Evolutionary conservation across 2,329 filamentous ascomycete genomes (phyloP).

Genomic region (Fusarium mundagurra): DNA sequence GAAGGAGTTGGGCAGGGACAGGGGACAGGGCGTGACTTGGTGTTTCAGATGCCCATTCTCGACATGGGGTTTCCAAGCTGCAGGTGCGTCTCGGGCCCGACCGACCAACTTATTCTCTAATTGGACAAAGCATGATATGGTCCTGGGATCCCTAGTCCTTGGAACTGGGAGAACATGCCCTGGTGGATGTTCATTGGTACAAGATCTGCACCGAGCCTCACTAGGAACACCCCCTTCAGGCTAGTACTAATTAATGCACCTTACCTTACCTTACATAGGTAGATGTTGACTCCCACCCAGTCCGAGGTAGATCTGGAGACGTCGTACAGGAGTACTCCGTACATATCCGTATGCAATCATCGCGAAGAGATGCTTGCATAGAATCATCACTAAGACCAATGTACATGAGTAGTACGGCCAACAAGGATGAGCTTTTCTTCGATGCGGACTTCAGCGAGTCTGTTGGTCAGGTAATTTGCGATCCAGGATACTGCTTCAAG

Average conservation of each 20-base stretch:
- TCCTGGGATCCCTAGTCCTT: conserved; percentile 29
- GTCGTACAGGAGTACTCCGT: background rate
- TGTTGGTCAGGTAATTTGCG: background rate
- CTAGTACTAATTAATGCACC: background rate
- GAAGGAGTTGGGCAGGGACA: conserved; percentile 1
- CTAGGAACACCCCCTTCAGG: background rate
- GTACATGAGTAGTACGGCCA: background rate
- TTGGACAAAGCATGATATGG: conserved; percentile 14
- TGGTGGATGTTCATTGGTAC: conserved; percentile 19
- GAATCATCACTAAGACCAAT: background rate
- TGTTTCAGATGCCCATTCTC: conserved; percentile 33
- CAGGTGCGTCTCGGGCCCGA: conserved; percentile 31
- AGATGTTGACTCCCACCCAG: background rate
- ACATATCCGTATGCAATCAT: background rate
- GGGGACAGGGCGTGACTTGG: conserved; percentile 2
- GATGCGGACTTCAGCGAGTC: background rate
- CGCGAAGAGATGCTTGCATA: background rate
- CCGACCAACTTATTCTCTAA: conserved; percentile 1
- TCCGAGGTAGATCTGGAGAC: background rate
- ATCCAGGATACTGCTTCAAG: background rate
- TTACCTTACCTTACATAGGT: background rate
- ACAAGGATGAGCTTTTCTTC: background rate
- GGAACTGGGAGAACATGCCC: conserved; percentile 18
- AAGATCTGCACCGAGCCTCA: background rate
- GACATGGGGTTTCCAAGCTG: conserved; percentile 29